A percentile compares a stretch with the other conserved stretches of the same genome.
Evolutionary conservation across 2,329 filamentous ascomycete genomes (phyloP).

Genomic region (Thielaviopsis musarum): DNA sequence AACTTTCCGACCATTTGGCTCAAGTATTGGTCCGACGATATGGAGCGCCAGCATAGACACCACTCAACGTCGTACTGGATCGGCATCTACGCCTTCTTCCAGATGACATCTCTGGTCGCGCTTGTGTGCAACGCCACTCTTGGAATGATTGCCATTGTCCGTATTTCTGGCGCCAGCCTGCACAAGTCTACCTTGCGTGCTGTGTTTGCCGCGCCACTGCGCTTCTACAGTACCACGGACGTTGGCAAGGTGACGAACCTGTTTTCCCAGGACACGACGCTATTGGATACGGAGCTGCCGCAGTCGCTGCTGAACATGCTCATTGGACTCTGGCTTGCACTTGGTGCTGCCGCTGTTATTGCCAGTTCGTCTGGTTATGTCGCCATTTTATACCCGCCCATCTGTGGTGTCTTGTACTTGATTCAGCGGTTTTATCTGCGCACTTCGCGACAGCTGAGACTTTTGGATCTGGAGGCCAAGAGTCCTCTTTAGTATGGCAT

Average conservation of each 20-base stretch:
- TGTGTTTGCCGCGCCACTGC: conserved; percentile 23
- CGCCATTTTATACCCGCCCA: conserved; percentile 31
- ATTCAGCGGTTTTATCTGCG: conserved; percentile 42
- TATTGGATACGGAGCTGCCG: conserved; percentile 25
- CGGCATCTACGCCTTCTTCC: neutral
- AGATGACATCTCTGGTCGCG: neutral
- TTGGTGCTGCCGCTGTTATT: conserved; percentile 32
- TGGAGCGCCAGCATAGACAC: neutral
- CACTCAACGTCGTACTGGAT: neutral
- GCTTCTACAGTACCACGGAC: conserved; percentile 26
- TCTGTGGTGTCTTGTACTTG: conserved; percentile 28
- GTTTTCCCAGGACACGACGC: conserved; percentile 29
- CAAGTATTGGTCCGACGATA: conserved; percentile 23
- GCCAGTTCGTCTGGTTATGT: conserved; percentile 26
- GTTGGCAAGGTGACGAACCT: conserved; percentile 25
- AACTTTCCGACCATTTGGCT: conserved; percentile 24
- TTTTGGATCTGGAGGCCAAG: conserved; percentile 45
- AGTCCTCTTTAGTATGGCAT: conserved; percentile 34
- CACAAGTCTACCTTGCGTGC: conserved; percentile 21
- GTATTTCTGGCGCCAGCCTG: conserved; percentile 18
- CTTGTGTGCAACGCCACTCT: conserved; percentile 15
- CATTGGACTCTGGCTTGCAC: conserved; percentile 15
- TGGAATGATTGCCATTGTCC: conserved; percentile 18
- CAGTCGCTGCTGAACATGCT: conserved; percentile 19
- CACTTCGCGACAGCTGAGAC: conserved; percentile 41